Evolutionary conservation across 768 basidiomycete species (phyloP), one percentile per base, ranked within the genome.

Genomic region (Hysterangium stoloniferum): DNA sequence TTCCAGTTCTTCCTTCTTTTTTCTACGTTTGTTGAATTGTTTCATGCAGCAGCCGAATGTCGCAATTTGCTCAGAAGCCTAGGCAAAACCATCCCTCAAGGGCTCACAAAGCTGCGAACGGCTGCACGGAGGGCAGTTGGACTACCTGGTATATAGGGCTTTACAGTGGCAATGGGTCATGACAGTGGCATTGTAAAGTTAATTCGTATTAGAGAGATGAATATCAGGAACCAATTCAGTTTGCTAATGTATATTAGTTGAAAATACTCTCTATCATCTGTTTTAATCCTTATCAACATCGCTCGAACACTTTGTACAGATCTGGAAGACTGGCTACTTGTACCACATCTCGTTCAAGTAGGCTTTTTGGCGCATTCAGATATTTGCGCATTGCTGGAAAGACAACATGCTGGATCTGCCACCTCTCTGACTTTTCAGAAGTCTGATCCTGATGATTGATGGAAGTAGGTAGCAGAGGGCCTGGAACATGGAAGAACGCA

Each of bases 291-390:
- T 42, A 5, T 61, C 49, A 97, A 62, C 94, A 97, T 56, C 94
- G 68, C 67, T 98, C 94, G 60, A 98, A 99, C 0, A 97, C 87
- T 55, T 86, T 83, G 65, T 96, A 99, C 47, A 99, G 69, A 56
- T 94, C 91, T 1, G 92, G 92, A 36, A 98, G 66, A 64, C 79
- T 86, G 8, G 96, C 93, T 17, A 95, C 79, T 66, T 94, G 88
- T 2, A 90, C 80, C 4, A 97, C 80, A 59, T 90, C 87, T 24
- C 63, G 62, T 56, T 83, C 86, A 44, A 84, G 71, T 52, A 84
- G 69, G 2, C 75, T 76, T 62, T 76, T 84, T 6, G 74, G 91
- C 38, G 81, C 78, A 4, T 69, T 64, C 11, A 95, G 68, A 64
- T 95, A 86, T 47, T 79, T 77, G 52, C 88, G 77, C 71, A 92